Conservation (phyloP, 208 protist species). For the Trypanosoma platydactyli region DNA sequence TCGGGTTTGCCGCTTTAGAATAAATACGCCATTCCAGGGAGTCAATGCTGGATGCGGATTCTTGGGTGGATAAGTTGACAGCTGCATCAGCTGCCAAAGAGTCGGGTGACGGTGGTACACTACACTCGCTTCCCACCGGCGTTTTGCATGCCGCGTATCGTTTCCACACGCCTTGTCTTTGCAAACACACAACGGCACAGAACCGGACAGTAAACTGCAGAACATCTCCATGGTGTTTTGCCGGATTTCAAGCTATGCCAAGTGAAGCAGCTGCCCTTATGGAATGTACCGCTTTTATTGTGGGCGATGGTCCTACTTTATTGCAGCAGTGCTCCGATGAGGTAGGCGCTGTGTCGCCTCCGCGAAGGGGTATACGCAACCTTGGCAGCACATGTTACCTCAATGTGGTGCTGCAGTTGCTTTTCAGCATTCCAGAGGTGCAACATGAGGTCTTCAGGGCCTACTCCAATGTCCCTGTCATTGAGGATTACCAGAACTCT, state of each 20-base stretch:
- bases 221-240: constrained; percentile 54
- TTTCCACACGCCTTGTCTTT: constrained; percentile 38
- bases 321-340: too few relatives aligned
- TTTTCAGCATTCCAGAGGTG: constrained; percentile 66
- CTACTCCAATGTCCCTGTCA: constrained; percentile 20
- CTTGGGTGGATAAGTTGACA: constrained; percentile 41
- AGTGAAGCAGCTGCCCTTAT: constrained; percentile 31
- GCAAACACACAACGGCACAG: constrained; percentile 18
- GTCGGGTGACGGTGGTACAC: too few relatives aligned
- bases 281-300: constrained; percentile 35
- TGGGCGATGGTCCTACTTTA: constrained; percentile 29
- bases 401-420: constrained; percentile 79
- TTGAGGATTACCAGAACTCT: neutral
- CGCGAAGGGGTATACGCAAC: constrained; percentile 78
- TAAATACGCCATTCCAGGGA: neutral
- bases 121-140: neutral
- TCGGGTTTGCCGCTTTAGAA: too few relatives aligned
- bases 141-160: constrained; percentile 47
- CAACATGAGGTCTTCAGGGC: constrained; percentile 52
- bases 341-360: too few relatives aligned
- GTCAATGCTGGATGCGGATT: constrained; percentile 24
- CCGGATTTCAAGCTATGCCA: constrained; percentile 41
- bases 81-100: constrained; percentile 16
- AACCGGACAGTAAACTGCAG: constrained; percentile 39
- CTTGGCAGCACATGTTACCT: constrained; percentile 92